Evolutionary conservation across 2,329 filamentous ascomycete species (phyloP).

Genomic region (Alternaria triticina): DNA sequence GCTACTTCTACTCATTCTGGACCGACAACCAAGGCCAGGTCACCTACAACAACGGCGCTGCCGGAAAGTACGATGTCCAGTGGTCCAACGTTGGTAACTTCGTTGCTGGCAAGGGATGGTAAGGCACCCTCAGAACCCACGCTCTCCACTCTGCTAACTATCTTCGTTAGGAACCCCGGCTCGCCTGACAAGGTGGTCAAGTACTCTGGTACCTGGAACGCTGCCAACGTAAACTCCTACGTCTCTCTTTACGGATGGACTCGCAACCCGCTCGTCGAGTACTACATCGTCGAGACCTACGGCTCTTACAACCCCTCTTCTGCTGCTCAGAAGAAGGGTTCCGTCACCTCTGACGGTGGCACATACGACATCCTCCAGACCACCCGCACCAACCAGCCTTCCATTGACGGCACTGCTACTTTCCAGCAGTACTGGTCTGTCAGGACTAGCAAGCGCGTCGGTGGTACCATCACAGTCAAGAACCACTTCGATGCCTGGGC

Average conservation of each 20-base stretch:
- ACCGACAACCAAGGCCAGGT: slow-evolving; percentile 59
- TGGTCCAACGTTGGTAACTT: slow-evolving; percentile 63
- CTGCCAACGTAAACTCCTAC: slow-evolving; percentile 58
- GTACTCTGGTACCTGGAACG: slow-evolving; percentile 57
- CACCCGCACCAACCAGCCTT: slow-evolving; percentile 59
- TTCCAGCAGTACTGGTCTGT: slow-evolving; percentile 64
- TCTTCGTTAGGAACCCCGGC: slow-evolving; percentile 52
- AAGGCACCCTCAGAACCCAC: neutral
- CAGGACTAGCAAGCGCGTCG: slow-evolving; percentile 56
- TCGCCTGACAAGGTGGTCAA: slow-evolving; percentile 48
- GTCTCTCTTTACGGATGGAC: slow-evolving; percentile 67
- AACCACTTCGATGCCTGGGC: slow-evolving; percentile 63
- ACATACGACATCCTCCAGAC: slow-evolving; percentile 61
- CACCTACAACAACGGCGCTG: slow-evolving; percentile 60
- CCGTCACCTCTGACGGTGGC: slow-evolving; percentile 59
- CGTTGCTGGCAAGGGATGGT: slow-evolving; percentile 64
- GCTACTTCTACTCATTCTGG: slow-evolving; percentile 60
- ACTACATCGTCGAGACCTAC: slow-evolving; percentile 64
- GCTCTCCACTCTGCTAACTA: neutral
- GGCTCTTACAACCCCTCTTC: slow-evolving; percentile 58
- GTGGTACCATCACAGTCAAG: slow-evolving; percentile 57
- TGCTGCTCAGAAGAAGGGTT: slow-evolving; percentile 57
- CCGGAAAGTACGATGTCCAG: slow-evolving; percentile 53
- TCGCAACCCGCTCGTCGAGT: slow-evolving; percentile 61
- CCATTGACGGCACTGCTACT: slow-evolving; percentile 61